Percentiles rank a stretch among this genome's conserved stretches.
Conservation (phyloP, 2,329 filamentous ascomycete species). For the Microsporum audouinii region DNA sequence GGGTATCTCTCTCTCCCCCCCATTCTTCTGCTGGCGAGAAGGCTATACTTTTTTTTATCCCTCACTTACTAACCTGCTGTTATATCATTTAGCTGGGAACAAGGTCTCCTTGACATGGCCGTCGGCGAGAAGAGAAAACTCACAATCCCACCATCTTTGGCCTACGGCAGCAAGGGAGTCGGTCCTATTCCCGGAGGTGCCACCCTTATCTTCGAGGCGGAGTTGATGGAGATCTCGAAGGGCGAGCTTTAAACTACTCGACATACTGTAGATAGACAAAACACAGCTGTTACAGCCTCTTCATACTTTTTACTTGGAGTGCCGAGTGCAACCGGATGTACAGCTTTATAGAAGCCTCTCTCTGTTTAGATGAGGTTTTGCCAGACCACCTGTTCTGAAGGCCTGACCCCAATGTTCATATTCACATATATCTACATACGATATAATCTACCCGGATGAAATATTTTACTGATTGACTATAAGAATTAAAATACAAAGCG, state of each 20-base stretch:
- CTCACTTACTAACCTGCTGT: not conserved
- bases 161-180: conserved; percentile 63
- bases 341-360: not conserved
- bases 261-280: not conserved
- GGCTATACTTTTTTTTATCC: not conserved
- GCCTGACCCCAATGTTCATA: not conserved
- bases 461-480: not conserved
- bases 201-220: conserved; percentile 84
- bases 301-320: not conserved
- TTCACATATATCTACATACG: not conserved
- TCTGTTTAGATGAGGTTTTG: not conserved
- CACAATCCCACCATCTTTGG: conserved; percentile 77
- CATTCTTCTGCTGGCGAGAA: not conserved
- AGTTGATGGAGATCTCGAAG: conserved; percentile 62
- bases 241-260: conserved; percentile 30
- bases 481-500: not conserved
- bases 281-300: not conserved
- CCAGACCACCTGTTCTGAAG: not conserved
- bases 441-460: not conserved
- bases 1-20: conserved; percentile 46
- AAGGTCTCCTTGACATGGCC: conserved; percentile 87
- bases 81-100: conserved; percentile 57
- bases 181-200: conserved; percentile 75
- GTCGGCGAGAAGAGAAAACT: conserved; percentile 84
- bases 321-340: not conserved